Evolutionary conservation across 768 basidiomycete species (phyloP).

Genomic region (Trametes elegans): DNA sequence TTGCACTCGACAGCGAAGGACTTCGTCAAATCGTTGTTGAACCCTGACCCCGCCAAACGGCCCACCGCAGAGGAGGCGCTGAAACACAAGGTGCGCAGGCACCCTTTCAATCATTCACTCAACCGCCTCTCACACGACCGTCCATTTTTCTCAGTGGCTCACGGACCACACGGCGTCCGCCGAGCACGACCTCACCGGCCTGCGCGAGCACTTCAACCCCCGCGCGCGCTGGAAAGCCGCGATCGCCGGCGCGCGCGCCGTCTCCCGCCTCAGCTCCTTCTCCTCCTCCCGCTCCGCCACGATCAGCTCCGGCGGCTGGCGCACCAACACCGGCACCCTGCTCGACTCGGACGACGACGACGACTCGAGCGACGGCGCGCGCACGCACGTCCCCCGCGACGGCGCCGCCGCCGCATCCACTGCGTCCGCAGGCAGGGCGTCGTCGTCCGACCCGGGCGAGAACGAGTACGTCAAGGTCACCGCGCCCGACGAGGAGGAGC

Average conservation of each 20-base stretch:
- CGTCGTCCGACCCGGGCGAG: conserved; percentile 32
- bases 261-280: conserved; percentile 30
- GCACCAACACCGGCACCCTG: no score
- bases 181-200: conserved; percentile 74
- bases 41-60: conserved; percentile 67
- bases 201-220: conserved; percentile 83
- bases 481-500: conserved; percentile 26
- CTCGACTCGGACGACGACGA: conserved; percentile 35
- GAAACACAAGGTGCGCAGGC: conserved; percentile 57
- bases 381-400: conserved; percentile 15
- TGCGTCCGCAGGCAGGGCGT: no score
- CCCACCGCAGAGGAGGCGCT: conserved; percentile 75
- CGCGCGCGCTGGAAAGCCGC: conserved; percentile 71
- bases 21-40: conserved; percentile 73
- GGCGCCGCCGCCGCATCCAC: conserved; percentile 1
- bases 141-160: conserved; percentile 56
- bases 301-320: conserved; percentile 36
- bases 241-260: conserved; percentile 50
- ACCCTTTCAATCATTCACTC: not conserved
- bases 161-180: conserved; percentile 60
- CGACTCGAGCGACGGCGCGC: conserved; percentile 32
- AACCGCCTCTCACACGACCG: not conserved
- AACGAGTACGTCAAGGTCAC: conserved; percentile 45
- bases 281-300: conserved; percentile 20
- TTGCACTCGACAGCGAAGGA: conserved; percentile 58